Base-by-base conservation (phyloP, 1,139 yeast genomes). In the Komagataea norvegica region DNA sequence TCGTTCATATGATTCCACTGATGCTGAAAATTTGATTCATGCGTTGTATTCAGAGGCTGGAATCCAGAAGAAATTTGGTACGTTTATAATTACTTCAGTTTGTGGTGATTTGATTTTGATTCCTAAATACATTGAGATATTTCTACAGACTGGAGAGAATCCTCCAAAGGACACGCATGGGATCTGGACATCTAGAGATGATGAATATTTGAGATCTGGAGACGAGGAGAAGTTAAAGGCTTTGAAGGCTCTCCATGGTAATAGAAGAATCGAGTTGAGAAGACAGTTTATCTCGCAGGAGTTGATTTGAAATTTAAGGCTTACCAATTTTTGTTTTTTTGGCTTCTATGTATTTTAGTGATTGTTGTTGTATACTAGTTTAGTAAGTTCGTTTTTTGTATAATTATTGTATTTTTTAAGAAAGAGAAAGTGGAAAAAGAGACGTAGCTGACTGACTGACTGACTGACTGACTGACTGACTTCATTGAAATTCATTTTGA, bases 401-500 rank as follows among this genome's bases (percentile, higher is more conserved):
- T 16, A n/a, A 7, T n/a, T n/a, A n/a, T n/a, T n/a, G n/a, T n/a
- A n/a, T n/a, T n/a, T n/a, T n/a, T n/a, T n/a, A n/a, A n/a, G n/a
- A n/a, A n/a, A n/a, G n/a, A n/a, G n/a, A n/a, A n/a, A n/a, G n/a
- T n/a, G n/a, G n/a, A n/a, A n/a, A n/a, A n/a, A n/a, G n/a, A n/a
- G n/a, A n/a, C n/a, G n/a, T n/a, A n/a, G n/a, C n/a, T n/a, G n/a
- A n/a, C n/a, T n/a, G n/a, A n/a, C n/a, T n/a, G n/a, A n/a, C n/a
- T n/a, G n/a, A n/a, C n/a, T n/a, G n/a, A n/a, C n/a, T n/a, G n/a
- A n/a, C n/a, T n/a, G n/a, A n/a, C n/a, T 93, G 23, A 93, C 95
- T 52, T 85, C 95, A 47, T 81, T 76, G 62, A 93, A 93, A 93
- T 60, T 93, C 99, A 32, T 76, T 75, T 47, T 84, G 72, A 60